These are phyloP conservation scores for Clarkia xantiana DNA, from an alignment of 345 rosid genomes.

Conservation along the genomic window DNA sequence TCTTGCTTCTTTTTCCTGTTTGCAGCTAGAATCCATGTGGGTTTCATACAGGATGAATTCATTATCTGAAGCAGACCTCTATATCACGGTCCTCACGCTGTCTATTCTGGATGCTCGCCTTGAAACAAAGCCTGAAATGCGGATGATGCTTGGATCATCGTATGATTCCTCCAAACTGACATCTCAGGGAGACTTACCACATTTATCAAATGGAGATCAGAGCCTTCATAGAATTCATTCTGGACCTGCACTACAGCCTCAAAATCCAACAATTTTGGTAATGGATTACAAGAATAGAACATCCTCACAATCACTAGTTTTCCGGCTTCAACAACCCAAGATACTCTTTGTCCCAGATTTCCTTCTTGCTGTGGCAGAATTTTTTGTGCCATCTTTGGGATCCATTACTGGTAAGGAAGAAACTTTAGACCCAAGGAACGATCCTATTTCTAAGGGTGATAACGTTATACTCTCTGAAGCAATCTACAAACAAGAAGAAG, in stretches of 20 bases:
- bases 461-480: slow-evolving; percentile 57
- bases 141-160: slow-evolving; percentile 95
- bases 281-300: slow-evolving; percentile 89
- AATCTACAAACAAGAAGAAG: slow-evolving; percentile 62
- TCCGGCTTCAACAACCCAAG: slow-evolving; percentile 89
- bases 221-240: slow-evolving; percentile 35
- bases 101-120: slow-evolving; percentile 82
- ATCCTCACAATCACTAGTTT: slow-evolving; percentile 75
- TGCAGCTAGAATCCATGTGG: slow-evolving; percentile 96
- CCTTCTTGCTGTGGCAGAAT: slow-evolving; percentile 85
- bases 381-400: slow-evolving; percentile 87
- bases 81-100: slow-evolving; percentile 74
- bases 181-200: slow-evolving; percentile 45
- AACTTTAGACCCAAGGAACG: slow-evolving; percentile 78
- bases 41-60: slow-evolving; percentile 83
- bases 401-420: slow-evolving; percentile 87
- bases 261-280: slow-evolving; percentile 77
- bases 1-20: slow-evolving; percentile 6
- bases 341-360: slow-evolving; percentile 93
- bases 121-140: slow-evolving; percentile 86
- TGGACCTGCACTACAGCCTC: slow-evolving; percentile 33
- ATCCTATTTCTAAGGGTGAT: slow-evolving; percentile 59
- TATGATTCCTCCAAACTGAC: slow-evolving; percentile 67
- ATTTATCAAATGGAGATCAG: slow-evolving; percentile 25
- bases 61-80: slow-evolving; percentile 82